A percentile compares a stretch with the other conserved stretches of the same genome.
These are phyloP conservation scores for Tolypocladium amazonense DNA, from an alignment of 2,329 filamentous ascomycete species.

Conservation along the genomic window DNA sequence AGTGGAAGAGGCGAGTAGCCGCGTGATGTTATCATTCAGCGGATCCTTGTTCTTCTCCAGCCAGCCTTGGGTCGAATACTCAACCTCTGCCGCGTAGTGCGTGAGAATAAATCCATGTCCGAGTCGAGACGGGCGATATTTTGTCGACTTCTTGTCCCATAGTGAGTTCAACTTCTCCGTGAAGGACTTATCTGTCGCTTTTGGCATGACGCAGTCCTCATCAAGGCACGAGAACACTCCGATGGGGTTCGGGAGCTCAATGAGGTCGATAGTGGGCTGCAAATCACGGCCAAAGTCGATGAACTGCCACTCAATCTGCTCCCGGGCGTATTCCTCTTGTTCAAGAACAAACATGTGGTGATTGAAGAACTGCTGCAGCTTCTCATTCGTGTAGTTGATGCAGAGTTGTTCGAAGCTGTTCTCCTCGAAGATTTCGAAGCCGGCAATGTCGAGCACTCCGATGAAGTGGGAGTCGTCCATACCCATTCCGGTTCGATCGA, in stretches of 20 bases:
- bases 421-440: slow-evolving; percentile 96
- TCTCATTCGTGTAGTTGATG: slow-evolving; percentile 99
- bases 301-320: slow-evolving; percentile 99
- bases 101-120: slow-evolving; percentile 92
- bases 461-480: slow-evolving; percentile 92
- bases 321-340: slow-evolving; percentile 93
- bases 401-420: slow-evolving; percentile 99
- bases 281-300: slow-evolving; percentile 97
- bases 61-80: slow-evolving; percentile 93
- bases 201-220: slow-evolving; percentile 98
- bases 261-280: slow-evolving; percentile 94
- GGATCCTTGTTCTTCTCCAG: slow-evolving; percentile 99
- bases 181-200: slow-evolving; percentile 92
- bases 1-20: slow-evolving; percentile 70
- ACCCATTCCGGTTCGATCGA: slow-evolving; percentile 75
- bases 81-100: slow-evolving; percentile 94
- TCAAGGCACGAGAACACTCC: slow-evolving; percentile 98
- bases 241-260: slow-evolving; percentile 91
- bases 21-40: slow-evolving; percentile 91
- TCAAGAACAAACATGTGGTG: slow-evolving; percentile 99
- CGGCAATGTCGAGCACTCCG: slow-evolving; percentile 95
- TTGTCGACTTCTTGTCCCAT: slow-evolving; percentile 92
- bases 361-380: slow-evolving; percentile 98
- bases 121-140: slow-evolving; percentile 81
- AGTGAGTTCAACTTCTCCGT: slow-evolving; percentile 95